Evolutionary conservation across 2,329 filamentous ascomycete genomes (phyloP).

Genomic region (Emericellopsis atlantica): DNA sequence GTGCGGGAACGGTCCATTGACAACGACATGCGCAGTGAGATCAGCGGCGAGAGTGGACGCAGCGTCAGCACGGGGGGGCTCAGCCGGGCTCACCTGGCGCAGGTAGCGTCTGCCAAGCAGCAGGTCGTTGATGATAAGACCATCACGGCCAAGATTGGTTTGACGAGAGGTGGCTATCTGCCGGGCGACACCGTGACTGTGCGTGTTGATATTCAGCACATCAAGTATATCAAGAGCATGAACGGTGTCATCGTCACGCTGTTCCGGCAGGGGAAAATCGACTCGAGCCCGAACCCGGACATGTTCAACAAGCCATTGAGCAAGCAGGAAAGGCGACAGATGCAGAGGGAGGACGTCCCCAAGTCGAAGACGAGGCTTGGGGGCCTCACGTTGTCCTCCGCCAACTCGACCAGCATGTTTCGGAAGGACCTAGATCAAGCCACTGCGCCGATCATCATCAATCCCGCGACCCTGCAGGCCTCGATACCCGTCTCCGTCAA

Average conservation of each 20-base stretch:
- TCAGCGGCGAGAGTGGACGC: constrained; percentile 56
- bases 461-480: constrained; percentile 65
- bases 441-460: constrained; percentile 77
- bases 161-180: constrained; percentile 71
- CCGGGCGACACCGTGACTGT: constrained; percentile 75
- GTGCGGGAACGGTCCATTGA: constrained; percentile 23
- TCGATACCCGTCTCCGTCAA: constrained; percentile 73
- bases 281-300: constrained; percentile 50
- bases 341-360: constrained; percentile 74
- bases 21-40: constrained; percentile 51
- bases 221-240: constrained; percentile 79
- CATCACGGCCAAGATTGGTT: constrained; percentile 76
- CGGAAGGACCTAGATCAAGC: constrained; percentile 88
- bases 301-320: constrained; percentile 38
- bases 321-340: constrained; percentile 51
- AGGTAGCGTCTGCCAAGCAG: constrained; percentile 21
- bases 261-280: constrained; percentile 82
- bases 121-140: constrained; percentile 52
- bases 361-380: constrained; percentile 78
- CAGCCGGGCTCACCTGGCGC: constrained; percentile 34
- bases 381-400: constrained; percentile 75
- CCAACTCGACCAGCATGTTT: constrained; percentile 82
- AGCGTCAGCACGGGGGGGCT: constrained; percentile 50
- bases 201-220: constrained; percentile 73
- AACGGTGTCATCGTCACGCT: constrained; percentile 88